phyloP scores from a whole-genome alignment of 129 eudicot genomes.

The Helianthus annuus region DNA sequence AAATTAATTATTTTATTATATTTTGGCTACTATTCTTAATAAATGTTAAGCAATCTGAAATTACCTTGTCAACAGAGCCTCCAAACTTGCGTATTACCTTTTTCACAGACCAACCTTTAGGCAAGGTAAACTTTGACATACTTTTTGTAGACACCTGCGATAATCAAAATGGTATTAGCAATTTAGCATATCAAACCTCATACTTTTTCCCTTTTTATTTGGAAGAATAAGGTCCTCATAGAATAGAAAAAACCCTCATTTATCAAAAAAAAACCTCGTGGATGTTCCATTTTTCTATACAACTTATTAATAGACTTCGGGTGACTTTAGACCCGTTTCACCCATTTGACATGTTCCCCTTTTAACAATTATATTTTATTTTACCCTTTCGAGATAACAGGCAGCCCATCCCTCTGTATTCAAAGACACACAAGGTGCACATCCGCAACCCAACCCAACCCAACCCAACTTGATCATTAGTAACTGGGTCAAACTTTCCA shows the following conservation, averaged over 20 bases:
- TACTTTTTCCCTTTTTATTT: constrained; percentile 8
- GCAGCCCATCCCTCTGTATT: no score
- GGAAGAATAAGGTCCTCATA: constrained; percentile 2
- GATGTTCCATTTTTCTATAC: neutral
- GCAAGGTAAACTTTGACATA: constrained; percentile 41
- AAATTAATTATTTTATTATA: neutral
- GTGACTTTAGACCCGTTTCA: neutral
- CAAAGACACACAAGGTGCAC: no score
- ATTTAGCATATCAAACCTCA: neutral
- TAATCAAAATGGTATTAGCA: constrained; percentile 22
- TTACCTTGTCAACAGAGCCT: constrained; percentile 56
- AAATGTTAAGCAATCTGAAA: neutral
- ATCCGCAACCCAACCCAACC: neutral
- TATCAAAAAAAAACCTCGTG: neutral
- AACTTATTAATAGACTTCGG: neutral
- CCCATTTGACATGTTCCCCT: constrained; percentile 1
- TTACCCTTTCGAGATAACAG: neutral
- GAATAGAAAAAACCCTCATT: neutral
- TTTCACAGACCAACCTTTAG: constrained; percentile 82
- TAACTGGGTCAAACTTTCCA: no score
- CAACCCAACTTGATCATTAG: no score
- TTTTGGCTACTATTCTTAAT: neutral
- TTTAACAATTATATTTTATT: neutral
- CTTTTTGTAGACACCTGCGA: constrained; percentile 35
- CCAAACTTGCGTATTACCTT: constrained; percentile 59